Percentiles rank a stretch among this genome's conserved stretches.
Evolutionary conservation across 208 protist species (phyloP).

Genomic region (Trichomonas vaginalis): DNA sequence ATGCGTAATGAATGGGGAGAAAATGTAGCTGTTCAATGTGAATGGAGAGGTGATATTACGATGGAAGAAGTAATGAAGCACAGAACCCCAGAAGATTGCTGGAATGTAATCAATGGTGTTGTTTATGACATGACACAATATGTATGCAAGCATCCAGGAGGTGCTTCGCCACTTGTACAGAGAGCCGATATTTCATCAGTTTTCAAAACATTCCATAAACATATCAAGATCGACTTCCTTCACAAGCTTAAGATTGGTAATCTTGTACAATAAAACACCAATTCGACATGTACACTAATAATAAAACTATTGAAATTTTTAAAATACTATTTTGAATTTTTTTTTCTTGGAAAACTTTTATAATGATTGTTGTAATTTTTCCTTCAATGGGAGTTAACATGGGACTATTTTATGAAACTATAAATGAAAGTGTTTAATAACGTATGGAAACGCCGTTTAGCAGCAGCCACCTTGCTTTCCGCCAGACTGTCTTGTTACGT

Average conservation of each 20-base stretch:
- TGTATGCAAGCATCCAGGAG: background rate
- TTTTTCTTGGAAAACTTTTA: too few species aligned
- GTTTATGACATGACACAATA: constrained; percentile 1
- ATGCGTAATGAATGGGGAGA: background rate
- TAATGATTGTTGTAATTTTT: too few species aligned
- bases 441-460: too few species aligned
- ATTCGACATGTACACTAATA: too few species aligned
- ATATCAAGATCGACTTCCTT: background rate
- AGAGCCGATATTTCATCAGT: background rate
- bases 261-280: background rate
- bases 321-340: too few species aligned
- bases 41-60: background rate
- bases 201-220: background rate
- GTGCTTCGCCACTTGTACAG: background rate
- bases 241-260: background rate
- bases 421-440: too few species aligned
- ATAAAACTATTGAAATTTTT: too few species aligned
- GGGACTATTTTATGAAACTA: too few species aligned
- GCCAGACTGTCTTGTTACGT: background rate
- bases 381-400: too few species aligned
- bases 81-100: background rate
- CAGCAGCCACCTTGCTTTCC: background rate
- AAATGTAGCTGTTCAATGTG: background rate
- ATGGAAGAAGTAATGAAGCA: background rate
- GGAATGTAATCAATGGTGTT: background rate